Evolutionary conservation across 2,329 filamentous ascomycete genomes (phyloP).

Genomic region (Furcasterigmium sp.): DNA sequence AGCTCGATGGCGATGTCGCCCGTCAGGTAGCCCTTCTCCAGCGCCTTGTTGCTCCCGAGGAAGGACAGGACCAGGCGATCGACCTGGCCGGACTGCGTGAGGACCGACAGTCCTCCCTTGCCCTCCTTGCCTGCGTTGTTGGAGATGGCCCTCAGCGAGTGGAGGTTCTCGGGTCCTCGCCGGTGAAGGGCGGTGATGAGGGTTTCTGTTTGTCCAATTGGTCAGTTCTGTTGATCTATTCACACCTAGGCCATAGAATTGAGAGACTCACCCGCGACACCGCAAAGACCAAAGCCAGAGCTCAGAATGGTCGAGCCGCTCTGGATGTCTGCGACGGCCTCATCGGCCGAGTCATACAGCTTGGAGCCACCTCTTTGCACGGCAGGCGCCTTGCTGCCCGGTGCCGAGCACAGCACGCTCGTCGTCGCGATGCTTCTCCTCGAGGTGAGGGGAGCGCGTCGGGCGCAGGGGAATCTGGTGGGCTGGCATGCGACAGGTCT

Average conservation of each 20-base stretch:
- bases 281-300: slow-evolving; percentile 78
- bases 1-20: slow-evolving; percentile 73
- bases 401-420: neutral
- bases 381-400: slow-evolving; percentile 1
- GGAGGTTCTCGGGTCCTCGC: slow-evolving; percentile 54
- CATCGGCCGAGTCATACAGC: slow-evolving; percentile 52
- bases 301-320: slow-evolving; percentile 68
- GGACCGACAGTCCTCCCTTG: slow-evolving; percentile 61
- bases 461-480: slow-evolving; percentile 1
- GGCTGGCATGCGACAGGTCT: neutral
- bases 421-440: slow-evolving; percentile 1
- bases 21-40: slow-evolving; percentile 69
- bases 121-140: slow-evolving; percentile 74
- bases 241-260: too few relatives aligned
- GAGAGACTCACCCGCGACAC: slow-evolving; percentile 57
- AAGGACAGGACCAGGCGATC: slow-evolving; percentile 69
- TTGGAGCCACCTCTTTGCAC: slow-evolving; percentile 35
- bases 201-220: slow-evolving; percentile 47
- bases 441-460: neutral
- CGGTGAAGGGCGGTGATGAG: slow-evolving; percentile 63
- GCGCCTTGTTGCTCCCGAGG: slow-evolving; percentile 69
- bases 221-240: neutral
- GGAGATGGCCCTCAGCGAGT: slow-evolving; percentile 69
- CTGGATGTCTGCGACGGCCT: slow-evolving; percentile 65
- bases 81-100: slow-evolving; percentile 66